Base-by-base conservation (phyloP, 2,329 filamentous ascomycete genomes). In the Nemania diffusa region DNA sequence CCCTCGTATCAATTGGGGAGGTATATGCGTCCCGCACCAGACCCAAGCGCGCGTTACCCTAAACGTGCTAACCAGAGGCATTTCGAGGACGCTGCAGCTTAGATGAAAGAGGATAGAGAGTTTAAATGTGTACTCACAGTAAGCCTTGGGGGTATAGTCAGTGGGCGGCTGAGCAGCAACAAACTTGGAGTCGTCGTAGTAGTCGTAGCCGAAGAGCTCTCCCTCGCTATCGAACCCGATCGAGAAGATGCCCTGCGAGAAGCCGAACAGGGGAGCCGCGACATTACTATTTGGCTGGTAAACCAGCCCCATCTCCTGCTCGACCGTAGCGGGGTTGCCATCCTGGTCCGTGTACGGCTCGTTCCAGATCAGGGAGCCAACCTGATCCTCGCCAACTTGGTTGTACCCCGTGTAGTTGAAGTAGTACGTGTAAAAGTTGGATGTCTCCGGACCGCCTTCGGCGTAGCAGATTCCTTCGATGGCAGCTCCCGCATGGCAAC, bases 401-500 rank as follows among this genome's bases (percentile, higher is more conserved):
- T 37, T 68, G 62, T 48, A 50, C 27, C 65, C 62, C 11, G 76
- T 77, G 64, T 73, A 74, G 72, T 81, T 81, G 73, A 79, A 78
- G 66, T 72, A 75, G 74, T 78, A 81, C 48, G 71, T 15, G 42
- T 8, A 64, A 62, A 60, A 72, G 34, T 61, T 72, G n/a, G 55
- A 13, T 26, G 17, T 6, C 9, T 44, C 58, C 48, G 26, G 5
- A 37, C 64, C 40, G 9, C 57, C 72, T 15, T 67, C 65, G 15
- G 53, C 32, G 55, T 78, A 72, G 69, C 78, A 80, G n/a, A 80
- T 59, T 13, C 72, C 75, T 55, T 79, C 75, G 26, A 78, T 74
- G 44, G 75, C 78, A 9, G 79, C 78, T 13, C 78, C 78, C 17
- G 77, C 64, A 48, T 79, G 78, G 70, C 79, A 81, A 6, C 77